Evolutionary conservation across 2,329 filamentous ascomycete genomes (phyloP).

Genomic region (Gliomastix tumulicola): DNA sequence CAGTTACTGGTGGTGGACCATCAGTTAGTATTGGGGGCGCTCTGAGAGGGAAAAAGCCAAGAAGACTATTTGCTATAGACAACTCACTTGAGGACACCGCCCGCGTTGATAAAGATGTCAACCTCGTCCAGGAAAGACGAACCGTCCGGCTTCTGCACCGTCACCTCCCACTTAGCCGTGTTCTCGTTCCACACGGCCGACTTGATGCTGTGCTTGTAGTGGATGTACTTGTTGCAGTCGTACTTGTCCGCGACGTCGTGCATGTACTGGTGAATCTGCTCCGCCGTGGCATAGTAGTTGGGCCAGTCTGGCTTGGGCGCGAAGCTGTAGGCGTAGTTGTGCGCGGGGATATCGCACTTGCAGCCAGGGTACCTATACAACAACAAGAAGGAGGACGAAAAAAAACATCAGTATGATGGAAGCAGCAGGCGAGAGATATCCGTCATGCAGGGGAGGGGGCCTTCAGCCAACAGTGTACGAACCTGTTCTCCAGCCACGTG

Average conservation of each 20-base stretch:
- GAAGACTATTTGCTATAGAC: neutral
- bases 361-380: constrained; percentile 2
- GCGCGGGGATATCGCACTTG: constrained; percentile 5
- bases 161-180: constrained; percentile 4
- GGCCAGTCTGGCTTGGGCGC: constrained; percentile 9
- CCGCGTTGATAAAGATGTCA: constrained; percentile 7
- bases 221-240: constrained; percentile 48
- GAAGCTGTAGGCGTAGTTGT: constrained; percentile 9
- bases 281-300: constrained; percentile 5
- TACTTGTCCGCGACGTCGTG: constrained; percentile 51
- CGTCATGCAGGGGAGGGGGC: too few species aligned
- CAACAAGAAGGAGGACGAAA: neutral
- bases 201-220: constrained; percentile 29
- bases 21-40: neutral
- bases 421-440: too few species aligned
- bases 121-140: constrained; percentile 4
- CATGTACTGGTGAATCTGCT: constrained; percentile 15
- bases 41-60: neutral
- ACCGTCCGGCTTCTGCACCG: constrained; percentile 1
- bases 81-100: constrained; percentile 7
- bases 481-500: constrained; percentile 3
- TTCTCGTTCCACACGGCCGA: constrained; percentile 2
- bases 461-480: too few species aligned
- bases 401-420: too few species aligned
- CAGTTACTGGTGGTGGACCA: constrained; percentile 18